These are phyloP conservation scores for Acer saccharum DNA, from an alignment of 345 rosid genomes.

Conservation along the genomic window DNA sequence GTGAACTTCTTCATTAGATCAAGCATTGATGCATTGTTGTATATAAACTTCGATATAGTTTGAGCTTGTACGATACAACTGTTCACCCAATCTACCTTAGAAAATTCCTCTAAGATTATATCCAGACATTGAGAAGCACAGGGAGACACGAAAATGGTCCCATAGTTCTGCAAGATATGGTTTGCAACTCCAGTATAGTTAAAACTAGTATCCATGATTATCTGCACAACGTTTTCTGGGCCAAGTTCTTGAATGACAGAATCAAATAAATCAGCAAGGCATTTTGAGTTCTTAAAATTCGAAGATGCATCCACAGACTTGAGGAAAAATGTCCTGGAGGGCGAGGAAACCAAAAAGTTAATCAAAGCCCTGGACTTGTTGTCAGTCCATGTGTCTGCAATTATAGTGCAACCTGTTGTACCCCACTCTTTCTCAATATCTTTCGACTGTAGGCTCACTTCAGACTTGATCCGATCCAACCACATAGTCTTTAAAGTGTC, in stretches of 20 bases:
- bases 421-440: conserved; percentile 79
- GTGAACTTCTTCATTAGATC: conserved; percentile 76
- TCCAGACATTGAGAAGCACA: conserved; percentile 90
- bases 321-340: conserved; percentile 76
- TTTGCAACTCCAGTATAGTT: conserved; percentile 65
- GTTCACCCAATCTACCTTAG: conserved; percentile 88
- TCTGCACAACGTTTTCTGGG: conserved; percentile 77
- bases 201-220: conserved; percentile 70
- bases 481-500: conserved; percentile 59
- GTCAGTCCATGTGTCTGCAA: conserved; percentile 86
- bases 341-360: conserved; percentile 82
- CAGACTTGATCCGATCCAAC: conserved; percentile 68
- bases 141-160: conserved; percentile 74
- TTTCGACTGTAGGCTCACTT: conserved; percentile 54
- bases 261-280: conserved; percentile 78
- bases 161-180: conserved; percentile 75
- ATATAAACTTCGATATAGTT: conserved; percentile 61
- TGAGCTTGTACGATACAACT: conserved; percentile 77
- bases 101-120: conserved; percentile 77
- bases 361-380: conserved; percentile 81
- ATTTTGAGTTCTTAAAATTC: conserved; percentile 67
- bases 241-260: conserved; percentile 80
- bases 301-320: conserved; percentile 87
- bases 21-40: conserved; percentile 68
- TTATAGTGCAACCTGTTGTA: conserved; percentile 76